These are phyloP conservation scores for Sarocladiaceae sp. DNA, from an alignment of 2,329 filamentous ascomycete genomes.

Conservation along the genomic window DNA sequence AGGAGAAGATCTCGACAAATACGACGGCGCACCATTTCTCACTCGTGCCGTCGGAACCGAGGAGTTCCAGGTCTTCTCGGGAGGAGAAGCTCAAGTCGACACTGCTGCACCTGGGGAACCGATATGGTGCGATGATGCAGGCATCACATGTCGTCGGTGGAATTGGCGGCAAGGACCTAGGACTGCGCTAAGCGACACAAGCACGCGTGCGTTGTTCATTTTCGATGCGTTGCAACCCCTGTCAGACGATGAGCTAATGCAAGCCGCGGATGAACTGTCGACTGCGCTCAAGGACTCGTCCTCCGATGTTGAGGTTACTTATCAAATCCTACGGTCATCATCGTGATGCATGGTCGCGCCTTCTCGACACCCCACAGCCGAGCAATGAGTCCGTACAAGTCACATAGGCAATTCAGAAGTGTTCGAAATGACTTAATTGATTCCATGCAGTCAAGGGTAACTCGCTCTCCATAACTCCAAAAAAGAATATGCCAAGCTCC, in stretches of 20 bases:
- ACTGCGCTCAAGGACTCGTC: neutral
- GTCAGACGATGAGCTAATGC: neutral
- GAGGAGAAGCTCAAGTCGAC: constrained; percentile 12
- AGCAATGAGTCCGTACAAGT: too few species aligned
- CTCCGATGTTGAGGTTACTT: neutral
- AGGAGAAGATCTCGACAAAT: constrained; percentile 18
- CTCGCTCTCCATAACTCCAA: too few species aligned
- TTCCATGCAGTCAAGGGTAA: too few species aligned
- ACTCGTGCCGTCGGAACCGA: constrained; percentile 12
- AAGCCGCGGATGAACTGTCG: neutral
- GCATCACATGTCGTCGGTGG: constrained; percentile 17
- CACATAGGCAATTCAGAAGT: too few species aligned
- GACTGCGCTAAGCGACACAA: constrained; percentile 13
- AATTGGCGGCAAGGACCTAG: constrained; percentile 17
- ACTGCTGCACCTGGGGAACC: constrained; percentile 12
- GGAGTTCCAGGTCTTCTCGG: neutral
- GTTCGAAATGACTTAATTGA: too few species aligned
- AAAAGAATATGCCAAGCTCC: too few species aligned
- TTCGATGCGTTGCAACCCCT: neutral
- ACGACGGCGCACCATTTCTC: constrained; percentile 14
- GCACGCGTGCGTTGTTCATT: neutral
- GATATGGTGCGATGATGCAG: constrained; percentile 16
- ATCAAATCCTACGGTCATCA: neutral
- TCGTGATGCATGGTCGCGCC: too few species aligned
- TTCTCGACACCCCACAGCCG: too few species aligned